Base-by-base conservation (phyloP, 495 filamentous ascomycete species). In the Aspergillus incahuasiensis region DNA sequence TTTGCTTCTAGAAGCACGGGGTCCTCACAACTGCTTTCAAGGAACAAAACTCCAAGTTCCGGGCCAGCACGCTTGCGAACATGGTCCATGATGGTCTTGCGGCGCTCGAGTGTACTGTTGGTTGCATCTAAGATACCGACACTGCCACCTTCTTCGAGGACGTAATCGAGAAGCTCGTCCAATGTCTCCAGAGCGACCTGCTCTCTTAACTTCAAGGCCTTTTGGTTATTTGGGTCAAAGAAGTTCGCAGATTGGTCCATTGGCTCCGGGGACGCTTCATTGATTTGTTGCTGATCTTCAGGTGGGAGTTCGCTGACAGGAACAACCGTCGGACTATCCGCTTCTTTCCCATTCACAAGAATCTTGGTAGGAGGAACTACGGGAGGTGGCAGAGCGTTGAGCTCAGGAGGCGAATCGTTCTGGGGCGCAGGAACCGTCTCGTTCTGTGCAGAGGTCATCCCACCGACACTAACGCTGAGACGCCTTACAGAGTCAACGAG, bases 121-220 rank as follows among this genome's bases (percentile, higher is more conserved):
- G 94, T 98, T 8, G 92, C 92, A 74, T 97, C 92, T 16, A 97
- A 82, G 57, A 97, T 97, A n/a, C 94, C 94, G n/a, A 98, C 87
- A 47, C 90, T 91, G 40, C 94, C 94, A 18, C 86, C 87, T 49
- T 85, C 73, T 21, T 86, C 77, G 32, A 98, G 73, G 35, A 98
- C 82, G 64, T 91, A 98, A 41, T 96, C 84, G 38, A 98, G 71
- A 18, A 96, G 74, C 62, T 98, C 94, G 60, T 98, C 90, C 13
- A 97, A 76, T 2, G 94, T 97, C 56, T 91, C 89, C 59, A 96
- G 79, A 0, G 94, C 94, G 18, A 95, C 88, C 63, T 95, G 89
- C 66, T 98, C 94, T 56, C 94, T 82, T 19, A 98, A 74, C 64
- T 84, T 85, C 21, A 91, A 81, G 1, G 94, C 94, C 49, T 82